Conservation (phyloP, 1,139 yeast species). For the Saccharomyces hybrid region DNA sequence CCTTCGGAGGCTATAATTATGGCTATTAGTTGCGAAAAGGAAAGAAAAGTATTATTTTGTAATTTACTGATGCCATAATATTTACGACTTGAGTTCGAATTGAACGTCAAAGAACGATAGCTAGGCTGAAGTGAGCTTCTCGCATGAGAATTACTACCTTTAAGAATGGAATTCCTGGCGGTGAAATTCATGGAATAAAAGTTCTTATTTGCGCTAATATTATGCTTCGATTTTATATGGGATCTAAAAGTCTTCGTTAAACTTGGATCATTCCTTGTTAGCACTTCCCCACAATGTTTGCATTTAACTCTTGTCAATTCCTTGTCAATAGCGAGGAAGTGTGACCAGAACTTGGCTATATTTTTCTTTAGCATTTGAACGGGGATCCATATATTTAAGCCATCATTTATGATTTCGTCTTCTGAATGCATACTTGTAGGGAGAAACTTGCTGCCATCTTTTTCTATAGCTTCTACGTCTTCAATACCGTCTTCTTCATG, state of each 20-base stretch:
- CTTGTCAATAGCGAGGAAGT: slow-evolving; percentile 9
- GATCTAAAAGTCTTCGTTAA: slow-evolving; percentile 8
- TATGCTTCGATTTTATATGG: slow-evolving; percentile 12
- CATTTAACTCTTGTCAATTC: slow-evolving; percentile 10
- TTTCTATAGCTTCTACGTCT: not conserved
- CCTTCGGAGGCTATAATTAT: not conserved
- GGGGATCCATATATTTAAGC: slow-evolving; percentile 12
- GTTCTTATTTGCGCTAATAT: slow-evolving; percentile 8
- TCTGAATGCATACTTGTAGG: not conserved
- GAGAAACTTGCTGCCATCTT: not conserved
- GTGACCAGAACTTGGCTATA: slow-evolving; percentile 14
- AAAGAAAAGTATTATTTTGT: not conserved
- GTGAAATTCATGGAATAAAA: slow-evolving; percentile 4
- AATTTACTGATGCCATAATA: not conserved
- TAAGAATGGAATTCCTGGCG: not conserved
- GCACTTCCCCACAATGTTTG: slow-evolving; percentile 15
- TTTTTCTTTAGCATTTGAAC: slow-evolving; percentile 10
- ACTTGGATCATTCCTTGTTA: slow-evolving; percentile 3
- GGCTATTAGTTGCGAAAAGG: not conserved
- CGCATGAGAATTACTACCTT: not conserved
- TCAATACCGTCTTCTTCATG: not conserved
- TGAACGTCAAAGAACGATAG: not conserved
- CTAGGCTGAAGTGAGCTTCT: not conserved
- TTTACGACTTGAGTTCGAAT: not conserved
- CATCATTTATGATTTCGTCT: slow-evolving; percentile 6